Conservation (phyloP, 1,284 basidiomycete species). For the Boletellus deceptivus region DNA sequence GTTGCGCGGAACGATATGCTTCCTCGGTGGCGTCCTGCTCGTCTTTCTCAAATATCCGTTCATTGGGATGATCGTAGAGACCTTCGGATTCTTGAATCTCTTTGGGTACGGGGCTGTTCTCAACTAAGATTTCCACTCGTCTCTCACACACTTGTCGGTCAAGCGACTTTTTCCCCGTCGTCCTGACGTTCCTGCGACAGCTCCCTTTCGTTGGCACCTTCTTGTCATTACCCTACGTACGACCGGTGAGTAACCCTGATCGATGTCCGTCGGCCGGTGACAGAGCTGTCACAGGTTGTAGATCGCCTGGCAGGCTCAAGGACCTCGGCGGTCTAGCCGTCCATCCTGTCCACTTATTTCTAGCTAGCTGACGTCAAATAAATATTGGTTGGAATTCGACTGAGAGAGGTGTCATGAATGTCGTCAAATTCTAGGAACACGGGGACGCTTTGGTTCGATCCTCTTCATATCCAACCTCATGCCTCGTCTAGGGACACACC, state of each 20-base stretch:
- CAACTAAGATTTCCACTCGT: background rate
- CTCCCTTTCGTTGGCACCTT: slow-evolving; percentile 89
- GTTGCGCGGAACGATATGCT: slow-evolving; percentile 89
- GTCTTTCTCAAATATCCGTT: slow-evolving; percentile 94
- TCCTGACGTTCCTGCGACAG: slow-evolving; percentile 94
- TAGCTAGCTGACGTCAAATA: slow-evolving; percentile 13
- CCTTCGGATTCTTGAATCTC: slow-evolving; percentile 94
- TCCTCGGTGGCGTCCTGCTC: slow-evolving; percentile 84
- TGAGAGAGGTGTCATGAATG: slow-evolving; percentile 8
- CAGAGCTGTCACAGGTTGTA: slow-evolving; percentile 46
- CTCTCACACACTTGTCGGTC: slow-evolving; percentile 9
- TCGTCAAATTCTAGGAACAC: slow-evolving; percentile 3
- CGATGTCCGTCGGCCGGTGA: slow-evolving; percentile 8
- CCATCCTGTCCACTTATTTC: slow-evolving; percentile 1
- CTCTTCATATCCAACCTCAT: slow-evolving; percentile 2
- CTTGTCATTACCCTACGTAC: slow-evolving; percentile 83
- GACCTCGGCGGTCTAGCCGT: slow-evolving; percentile 64
- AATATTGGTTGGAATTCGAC: slow-evolving; percentile 20
- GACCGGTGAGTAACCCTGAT: slow-evolving; percentile 47
- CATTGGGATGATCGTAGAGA: slow-evolving; percentile 90
- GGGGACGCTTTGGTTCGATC: background rate
- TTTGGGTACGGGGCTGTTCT: slow-evolving; percentile 78
- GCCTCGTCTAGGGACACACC: slow-evolving; percentile 6
- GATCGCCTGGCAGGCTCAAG: slow-evolving; percentile 76
- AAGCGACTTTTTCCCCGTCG: slow-evolving; percentile 99